Conservation (phyloP, 805 yeast genomes). For the Nakazawaea holstii region DNA sequence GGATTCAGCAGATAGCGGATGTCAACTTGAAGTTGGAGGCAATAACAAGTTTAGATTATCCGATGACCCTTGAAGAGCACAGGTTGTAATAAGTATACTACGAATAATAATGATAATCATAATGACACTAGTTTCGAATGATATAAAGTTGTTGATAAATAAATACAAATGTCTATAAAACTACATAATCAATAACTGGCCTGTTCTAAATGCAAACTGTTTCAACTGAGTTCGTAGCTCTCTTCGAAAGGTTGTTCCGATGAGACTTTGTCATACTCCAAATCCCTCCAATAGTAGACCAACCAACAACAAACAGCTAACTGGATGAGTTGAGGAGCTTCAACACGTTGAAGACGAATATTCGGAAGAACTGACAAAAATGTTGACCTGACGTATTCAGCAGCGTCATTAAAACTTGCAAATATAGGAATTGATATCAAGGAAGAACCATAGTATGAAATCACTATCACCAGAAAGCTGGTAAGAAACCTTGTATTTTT, state of each 20-base stretch:
- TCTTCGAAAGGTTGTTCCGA: neutral
- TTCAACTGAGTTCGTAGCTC: neutral
- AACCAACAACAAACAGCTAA: slow-evolving; percentile 4
- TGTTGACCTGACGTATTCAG: neutral
- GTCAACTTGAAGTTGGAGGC: slow-evolving; percentile 1
- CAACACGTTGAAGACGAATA: neutral
- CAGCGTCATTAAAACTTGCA: neutral
- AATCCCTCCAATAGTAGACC: slow-evolving; percentile 10
- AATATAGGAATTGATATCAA: slow-evolving; percentile 3
- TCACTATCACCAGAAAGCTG: neutral
- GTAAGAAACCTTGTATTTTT: neutral
- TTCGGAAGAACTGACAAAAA: neutral
- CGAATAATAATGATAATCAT: too few relatives aligned
- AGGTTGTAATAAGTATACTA: neutral
- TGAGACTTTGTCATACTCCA: neutral
- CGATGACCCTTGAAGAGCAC: neutral
- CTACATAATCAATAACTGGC: too few relatives aligned
- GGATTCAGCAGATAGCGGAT: neutral
- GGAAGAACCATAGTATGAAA: neutral
- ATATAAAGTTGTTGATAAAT: too few relatives aligned
- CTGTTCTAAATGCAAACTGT: too few relatives aligned
- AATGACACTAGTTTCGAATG: too few relatives aligned
- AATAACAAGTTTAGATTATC: neutral
- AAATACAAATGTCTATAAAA: too few relatives aligned
- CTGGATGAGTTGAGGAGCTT: slow-evolving; percentile 7